Evolutionary conservation across 2,329 filamentous ascomycete species (phyloP), one percentile per base, ranked within the genome.

Genomic region (Cladosporium sp.): DNA sequence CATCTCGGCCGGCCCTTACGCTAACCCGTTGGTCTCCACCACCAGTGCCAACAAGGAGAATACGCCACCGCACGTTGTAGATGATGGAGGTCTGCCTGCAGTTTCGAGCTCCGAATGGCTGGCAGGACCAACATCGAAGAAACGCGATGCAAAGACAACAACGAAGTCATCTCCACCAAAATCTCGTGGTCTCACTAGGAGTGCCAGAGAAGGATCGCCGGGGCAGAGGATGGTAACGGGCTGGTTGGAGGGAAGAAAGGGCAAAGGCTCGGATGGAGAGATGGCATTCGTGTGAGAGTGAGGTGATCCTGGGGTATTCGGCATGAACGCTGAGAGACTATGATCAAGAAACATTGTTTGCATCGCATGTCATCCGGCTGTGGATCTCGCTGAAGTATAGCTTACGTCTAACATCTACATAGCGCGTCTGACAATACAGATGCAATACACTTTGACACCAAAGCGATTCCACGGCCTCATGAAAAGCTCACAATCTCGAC

Each of bases 1-100:
- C 49, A 73, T 73, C 51, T 65, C 66, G 11, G 70, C 69, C 7
- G 71, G 71, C 5, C 71, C 71, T 2, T 73, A 73, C 43, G 71
- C 9, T 20, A 19, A 28, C 9, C 45, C 52, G 12, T 56, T 50
- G 39, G 11, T 54, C 3, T 51, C 59, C 61, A 2, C 15, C 60
- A 9, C 37, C 6, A 43, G 39, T 28, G 38, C 52, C 15, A 65
- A 64, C 60, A 65, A 65, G 42, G 65, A 67, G 55, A 67, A 66
- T 51, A 59, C 60, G 0, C 62, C 65, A 15, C 42, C 58, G 12
- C 38, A 55, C 3, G 12, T 28, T 22, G n/a, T 25, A 19, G 63
- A 59, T 12, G 38, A 51, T 5, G 51, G 51, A 2, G 20, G 42
- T 30, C 42, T 71, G 2, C 67, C 67, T 14, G 59, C 63, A 20